Base-by-base conservation (phyloP, 306 rosid genomes). In the Cicer arietinum region DNA sequence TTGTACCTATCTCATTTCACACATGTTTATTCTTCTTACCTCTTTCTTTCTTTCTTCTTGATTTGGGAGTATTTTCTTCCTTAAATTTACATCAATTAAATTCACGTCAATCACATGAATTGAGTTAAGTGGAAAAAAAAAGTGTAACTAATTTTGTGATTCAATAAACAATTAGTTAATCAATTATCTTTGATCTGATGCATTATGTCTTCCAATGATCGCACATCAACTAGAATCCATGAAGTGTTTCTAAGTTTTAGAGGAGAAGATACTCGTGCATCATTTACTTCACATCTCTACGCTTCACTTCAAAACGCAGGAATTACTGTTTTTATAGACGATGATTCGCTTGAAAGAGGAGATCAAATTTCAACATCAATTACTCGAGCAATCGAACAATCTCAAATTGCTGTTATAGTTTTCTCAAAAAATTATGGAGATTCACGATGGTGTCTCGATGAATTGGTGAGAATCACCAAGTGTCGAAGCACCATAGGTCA, bases 241-340 rank as follows among this genome's bases (percentile, higher is more conserved):
- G 25, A 35, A 1, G 48, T 51, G 61, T 69, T 51, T 3, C 4
- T 51, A 22, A 69, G 48, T 39, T 69, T 69, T 4, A 52, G 58
- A 52, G 58, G 58, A 1, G 58, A 16, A 14, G 35, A 25, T 25
- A 25, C 35, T 25, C 35, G 35, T 25, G 35, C 35, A 25, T 25
- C 35, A 25, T 25, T 69, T 16, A 16, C 10, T 14, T 69, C 74
- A 9, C 62, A 50, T 30, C 74, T 69, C 10, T 4, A 50, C 1
- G 13, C 74, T 14, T 6, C 61, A 8, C 62, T 69, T 69, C 62
- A 51, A 39, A 35, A 69, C 0, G 47, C 62, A 0, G 74, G 47
- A 9, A 9, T 69, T 1, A 48, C 0, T 7, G 48, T 69, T 69
- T 51, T 69, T 37, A 69, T 1, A 37, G 74, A 69, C 10, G 74